Conservation (phyloP, 2,329 filamentous ascomycete genomes). For the Aspergillus terreus region DNA sequence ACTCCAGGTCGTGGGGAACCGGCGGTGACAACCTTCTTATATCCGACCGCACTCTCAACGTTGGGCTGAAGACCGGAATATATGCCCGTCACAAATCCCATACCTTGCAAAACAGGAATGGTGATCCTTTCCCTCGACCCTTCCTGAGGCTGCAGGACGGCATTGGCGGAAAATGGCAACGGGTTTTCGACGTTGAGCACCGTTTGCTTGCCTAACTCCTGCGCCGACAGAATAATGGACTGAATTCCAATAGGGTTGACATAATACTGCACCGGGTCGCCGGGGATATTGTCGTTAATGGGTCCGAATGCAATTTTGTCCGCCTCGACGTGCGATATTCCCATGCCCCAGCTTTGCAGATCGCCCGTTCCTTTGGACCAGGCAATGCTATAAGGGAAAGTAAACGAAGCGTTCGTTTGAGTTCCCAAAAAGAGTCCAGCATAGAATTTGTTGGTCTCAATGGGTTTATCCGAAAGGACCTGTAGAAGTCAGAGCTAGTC, state of each 20-base stretch:
- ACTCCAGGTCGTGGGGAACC: constrained; percentile 58
- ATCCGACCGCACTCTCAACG: constrained; percentile 72
- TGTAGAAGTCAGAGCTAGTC: constrained; percentile 15
- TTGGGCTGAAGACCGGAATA: constrained; percentile 69
- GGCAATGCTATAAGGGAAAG: constrained; percentile 68
- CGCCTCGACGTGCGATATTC: constrained; percentile 69
- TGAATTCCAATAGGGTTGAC: constrained; percentile 79
- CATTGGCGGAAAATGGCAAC: constrained; percentile 59
- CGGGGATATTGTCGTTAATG: constrained; percentile 49
- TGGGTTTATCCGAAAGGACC: constrained; percentile 30
- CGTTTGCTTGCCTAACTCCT: constrained; percentile 64
- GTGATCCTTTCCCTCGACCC: constrained; percentile 59
- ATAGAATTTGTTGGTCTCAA: constrained; percentile 60
- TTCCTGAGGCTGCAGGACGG: constrained; percentile 60
- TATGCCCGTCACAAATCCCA: constrained; percentile 77
- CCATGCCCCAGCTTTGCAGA: constrained; percentile 70
- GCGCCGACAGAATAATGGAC: constrained; percentile 73
- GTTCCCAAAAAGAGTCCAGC: constrained; percentile 74
- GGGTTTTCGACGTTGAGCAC: constrained; percentile 52
- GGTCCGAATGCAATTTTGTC: constrained; percentile 65
- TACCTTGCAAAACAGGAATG: constrained; percentile 84
- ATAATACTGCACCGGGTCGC: constrained; percentile 64
- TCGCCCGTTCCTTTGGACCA: constrained; percentile 64
- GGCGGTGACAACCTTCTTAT: constrained; percentile 59
- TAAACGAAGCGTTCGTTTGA: constrained; percentile 67